Base-by-base conservation (phyloP, 345 rosid genomes). In the Eucalyptus dawsonii region DNA sequence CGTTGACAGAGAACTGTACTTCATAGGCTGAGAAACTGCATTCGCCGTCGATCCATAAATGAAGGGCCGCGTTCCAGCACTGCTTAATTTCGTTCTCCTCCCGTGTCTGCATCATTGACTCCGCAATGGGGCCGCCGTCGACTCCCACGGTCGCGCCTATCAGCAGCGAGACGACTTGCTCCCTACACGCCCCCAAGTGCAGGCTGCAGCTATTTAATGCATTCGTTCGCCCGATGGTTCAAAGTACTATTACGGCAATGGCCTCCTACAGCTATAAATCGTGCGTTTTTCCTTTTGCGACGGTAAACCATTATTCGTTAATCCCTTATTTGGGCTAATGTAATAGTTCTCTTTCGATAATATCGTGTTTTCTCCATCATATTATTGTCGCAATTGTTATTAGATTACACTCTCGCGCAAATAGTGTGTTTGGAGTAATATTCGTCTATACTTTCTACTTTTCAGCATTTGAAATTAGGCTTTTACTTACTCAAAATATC, bases 351-450 rank as follows among this genome's bases (percentile, higher is more conserved):
- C 34, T 69, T 69, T 69, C 0, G 3, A 69, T 69, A 67, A 67
- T 3, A 1, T 31, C 40, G 0, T 8, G 2, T 16, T 31, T 16
- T 67, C 80, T 31, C 80, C 4, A 69, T 69, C 0, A 8, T 8
- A 69, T 31, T 16, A 16, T 16, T 15, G 22, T 17, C 0, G 11
- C 22, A 4, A 31, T 31, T 0, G 7, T 34, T 5, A 2, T 16
- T 34, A 65, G 19, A 65, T 65, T 65, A 65, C 40, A 11, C 17
- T 65, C 37, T 14, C 76, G 0, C 76, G 0, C 5, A n/a, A 14
- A n/a, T 14, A 65, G 21, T 14, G 40, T 65, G 40, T 34, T 69
- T 34, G 42, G 24, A 69, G 4, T 34, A 69, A 31, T 69, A 69
- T 16, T 9, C 9, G 22, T 34, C 4, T 17, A 9, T 69, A 34